Evolutionary conservation across 192 early-diverging fungal species (phyloP).

Genomic region (Geranomyces michiganensis): DNA sequence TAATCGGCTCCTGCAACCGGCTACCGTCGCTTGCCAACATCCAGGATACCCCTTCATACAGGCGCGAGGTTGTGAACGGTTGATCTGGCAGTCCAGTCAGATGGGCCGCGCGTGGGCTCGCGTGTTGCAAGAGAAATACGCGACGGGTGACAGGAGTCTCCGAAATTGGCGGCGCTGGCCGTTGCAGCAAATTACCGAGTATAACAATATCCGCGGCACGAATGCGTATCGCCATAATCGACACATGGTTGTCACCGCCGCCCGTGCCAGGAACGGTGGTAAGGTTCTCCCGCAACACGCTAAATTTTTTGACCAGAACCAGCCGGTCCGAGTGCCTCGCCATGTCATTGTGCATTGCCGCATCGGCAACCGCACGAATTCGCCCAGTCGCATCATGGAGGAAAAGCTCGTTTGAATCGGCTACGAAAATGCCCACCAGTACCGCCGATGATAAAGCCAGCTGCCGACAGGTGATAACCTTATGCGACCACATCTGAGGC

Average conservation of each 20-base stretch:
- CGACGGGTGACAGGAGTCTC: not conserved
- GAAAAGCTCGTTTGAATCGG: not conserved
- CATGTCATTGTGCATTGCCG: not conserved
- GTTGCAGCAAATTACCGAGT: no score
- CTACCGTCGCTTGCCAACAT: not conserved
- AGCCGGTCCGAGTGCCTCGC: not conserved
- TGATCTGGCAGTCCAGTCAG: not conserved
- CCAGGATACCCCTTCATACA: conserved; percentile 13
- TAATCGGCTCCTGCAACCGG: not conserved
- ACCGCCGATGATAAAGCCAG: not conserved
- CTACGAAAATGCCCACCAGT: conserved; percentile 6
- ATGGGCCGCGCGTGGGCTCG: not conserved
- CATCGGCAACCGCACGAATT: not conserved
- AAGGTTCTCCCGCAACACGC: not conserved
- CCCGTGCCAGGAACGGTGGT: not conserved
- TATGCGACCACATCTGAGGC: not conserved
- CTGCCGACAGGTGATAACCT: not conserved
- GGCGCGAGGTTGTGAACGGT: not conserved
- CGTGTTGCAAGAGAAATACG: conserved; percentile 8
- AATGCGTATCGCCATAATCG: no score
- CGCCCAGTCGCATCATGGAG: not conserved
- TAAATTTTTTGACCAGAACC: not conserved
- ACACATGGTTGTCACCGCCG: no score
- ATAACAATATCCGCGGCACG: no score
- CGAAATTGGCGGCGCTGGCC: no score